Evolutionary conservation across 1,139 yeast species (phyloP), one percentile per base, ranked within the genome.

Genomic region (Pneumocystis wakefieldiae): DNA sequence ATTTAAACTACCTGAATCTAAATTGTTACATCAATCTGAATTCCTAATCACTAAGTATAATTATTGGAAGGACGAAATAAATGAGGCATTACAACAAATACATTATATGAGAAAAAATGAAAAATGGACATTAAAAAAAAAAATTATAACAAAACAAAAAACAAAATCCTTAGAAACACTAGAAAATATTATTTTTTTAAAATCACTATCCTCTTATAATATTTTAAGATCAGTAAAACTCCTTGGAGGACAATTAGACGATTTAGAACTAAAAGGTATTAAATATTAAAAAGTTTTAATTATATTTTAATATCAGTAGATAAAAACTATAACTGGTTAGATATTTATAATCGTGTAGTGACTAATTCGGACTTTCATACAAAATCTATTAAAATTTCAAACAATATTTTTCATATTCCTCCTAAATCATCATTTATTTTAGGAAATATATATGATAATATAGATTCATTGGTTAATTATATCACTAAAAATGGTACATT

Each of bases 361-460:
- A 48, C 32, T 24, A 48, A 48, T 48, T 48, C 55, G 1, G 55
- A 48, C 14, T n/a, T 2, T 48, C 4, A 19, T 24, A n/a, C 32
- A 24, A 48, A 24, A 48, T 48, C 55, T 48, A 48, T 48, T 24
- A 48, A 19, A 24, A 48, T 48, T 48, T 48, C 55, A 24, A 24
- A 48, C 8, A 24, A 48, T 24, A 48, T 48, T 48, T 48, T 48
- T 48, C 55, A 57, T 57, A 57, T 57, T 19, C 59, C 59, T 19
- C 42, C 59, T 37, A 37, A 57, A 37, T 57, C 59, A 12, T 37
- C 59, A 37, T 57, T 57, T 57, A 37, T 57, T 39, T 24, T 57
- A 37, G 59, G 42, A 24, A 37, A 39, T 14, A 3, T 57, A 37
- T 29, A 57, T 24, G 19, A 12, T 57, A 57, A 37, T 15, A 57